Evolutionary conservation across 2,329 filamentous ascomycete species (phyloP).

Genomic region (Cladophialophora carrionii): DNA sequence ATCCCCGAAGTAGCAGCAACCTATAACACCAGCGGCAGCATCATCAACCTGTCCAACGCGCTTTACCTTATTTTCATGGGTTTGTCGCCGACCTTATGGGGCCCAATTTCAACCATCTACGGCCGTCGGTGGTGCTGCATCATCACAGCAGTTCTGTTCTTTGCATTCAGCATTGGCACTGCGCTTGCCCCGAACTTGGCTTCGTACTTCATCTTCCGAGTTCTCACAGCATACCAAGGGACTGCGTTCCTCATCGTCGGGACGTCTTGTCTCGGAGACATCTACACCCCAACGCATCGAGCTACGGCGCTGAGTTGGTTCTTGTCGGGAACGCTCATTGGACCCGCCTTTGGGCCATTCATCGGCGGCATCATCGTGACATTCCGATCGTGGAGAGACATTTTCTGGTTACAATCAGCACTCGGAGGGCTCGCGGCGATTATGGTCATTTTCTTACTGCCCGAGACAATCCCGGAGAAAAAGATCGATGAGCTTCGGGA

Average conservation of each 20-base stretch:
- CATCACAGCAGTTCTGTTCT: conserved; percentile 65
- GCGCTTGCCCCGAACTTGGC: conserved; percentile 71
- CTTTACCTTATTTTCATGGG: conserved; percentile 77
- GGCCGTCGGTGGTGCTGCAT: conserved; percentile 64
- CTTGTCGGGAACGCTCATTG: conserved; percentile 70
- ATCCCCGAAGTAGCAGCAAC: conserved; percentile 72
- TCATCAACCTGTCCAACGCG: conserved; percentile 75
- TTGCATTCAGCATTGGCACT: conserved; percentile 70
- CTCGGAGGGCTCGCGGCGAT: conserved; percentile 64
- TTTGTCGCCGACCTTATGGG: conserved; percentile 69
- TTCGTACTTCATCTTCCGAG: conserved; percentile 73
- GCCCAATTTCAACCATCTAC: conserved; percentile 69
- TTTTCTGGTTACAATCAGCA: conserved; percentile 76
- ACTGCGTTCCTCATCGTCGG: conserved; percentile 75
- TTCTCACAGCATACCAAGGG: conserved; percentile 74
- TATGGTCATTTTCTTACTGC: conserved; percentile 67
- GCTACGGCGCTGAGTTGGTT: conserved; percentile 76
- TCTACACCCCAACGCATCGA: conserved; percentile 68
- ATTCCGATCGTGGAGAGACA: conserved; percentile 70
- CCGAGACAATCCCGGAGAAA: conserved; percentile 71
- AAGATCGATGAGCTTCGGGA: conserved; percentile 65
- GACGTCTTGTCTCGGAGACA: conserved; percentile 68
- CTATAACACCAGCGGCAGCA: conserved; percentile 66
- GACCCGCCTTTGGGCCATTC: conserved; percentile 69
- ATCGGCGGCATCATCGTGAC: conserved; percentile 77